A percentile compares a stretch with the other conserved stretches of the same genome.
Conservation (phyloP, 2,329 filamentous ascomycete species). For the Monosporascus sp. region DNA sequence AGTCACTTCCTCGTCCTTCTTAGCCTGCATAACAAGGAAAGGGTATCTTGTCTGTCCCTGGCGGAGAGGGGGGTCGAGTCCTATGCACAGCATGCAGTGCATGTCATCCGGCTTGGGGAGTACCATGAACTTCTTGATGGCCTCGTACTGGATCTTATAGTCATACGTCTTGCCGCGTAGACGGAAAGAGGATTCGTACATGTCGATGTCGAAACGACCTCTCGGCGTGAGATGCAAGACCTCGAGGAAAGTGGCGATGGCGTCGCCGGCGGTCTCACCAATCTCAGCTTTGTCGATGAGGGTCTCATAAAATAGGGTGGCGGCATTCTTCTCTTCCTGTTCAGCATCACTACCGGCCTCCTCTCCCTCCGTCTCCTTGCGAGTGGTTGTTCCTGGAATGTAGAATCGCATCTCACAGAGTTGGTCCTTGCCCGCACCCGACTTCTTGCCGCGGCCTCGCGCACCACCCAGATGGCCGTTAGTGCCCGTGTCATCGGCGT, state of each 20-base stretch:
- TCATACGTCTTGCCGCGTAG: slow-evolving; percentile 98
- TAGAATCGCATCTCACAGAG: slow-evolving; percentile 99
- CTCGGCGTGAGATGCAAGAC: slow-evolving; percentile 94
- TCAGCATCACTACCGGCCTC: slow-evolving; percentile 63
- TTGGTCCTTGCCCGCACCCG: slow-evolving; percentile 83
- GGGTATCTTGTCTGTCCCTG: slow-evolving; percentile 97
- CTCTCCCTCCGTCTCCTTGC: slow-evolving; percentile 68
- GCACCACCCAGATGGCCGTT: slow-evolving; percentile 71
- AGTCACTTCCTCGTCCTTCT: slow-evolving; percentile 94
- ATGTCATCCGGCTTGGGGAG: slow-evolving; percentile 98
- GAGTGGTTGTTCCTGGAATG: slow-evolving; percentile 83
- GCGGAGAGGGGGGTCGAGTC: slow-evolving; percentile 87
- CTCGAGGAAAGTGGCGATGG: slow-evolving; percentile 94
- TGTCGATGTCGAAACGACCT: slow-evolving; percentile 99
- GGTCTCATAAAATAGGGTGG: slow-evolving; percentile 96
- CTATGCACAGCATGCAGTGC: slow-evolving; percentile 90
- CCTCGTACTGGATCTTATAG: slow-evolving; percentile 99
- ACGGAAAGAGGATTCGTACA: slow-evolving; percentile 97
- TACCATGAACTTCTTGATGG: slow-evolving; percentile 98
- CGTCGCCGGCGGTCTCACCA: slow-evolving; percentile 97
- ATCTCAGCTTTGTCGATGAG: slow-evolving; percentile 98
- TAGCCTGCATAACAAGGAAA: slow-evolving; percentile 98
- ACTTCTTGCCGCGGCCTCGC: slow-evolving; percentile 76
- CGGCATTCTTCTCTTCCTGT: slow-evolving; percentile 88
- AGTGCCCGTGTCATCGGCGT: slow-evolving; percentile 65